Evolutionary conservation across 768 basidiomycete species (phyloP).

Genomic region (Amanita rimosa): DNA sequence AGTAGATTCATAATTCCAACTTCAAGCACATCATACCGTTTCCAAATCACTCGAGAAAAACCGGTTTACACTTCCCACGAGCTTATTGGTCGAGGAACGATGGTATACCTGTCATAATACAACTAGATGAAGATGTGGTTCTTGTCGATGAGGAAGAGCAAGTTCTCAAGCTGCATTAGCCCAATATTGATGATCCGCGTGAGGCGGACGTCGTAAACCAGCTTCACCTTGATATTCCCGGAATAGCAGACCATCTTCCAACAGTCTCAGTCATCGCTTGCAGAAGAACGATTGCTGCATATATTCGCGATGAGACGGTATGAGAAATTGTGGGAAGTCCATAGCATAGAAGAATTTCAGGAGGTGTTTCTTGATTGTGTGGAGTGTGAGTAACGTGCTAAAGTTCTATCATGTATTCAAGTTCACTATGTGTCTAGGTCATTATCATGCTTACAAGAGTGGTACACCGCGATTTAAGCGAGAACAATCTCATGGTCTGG

Average conservation of each 20-base stretch:
- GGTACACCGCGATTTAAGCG: slow-evolving; percentile 21
- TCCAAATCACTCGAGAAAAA: slow-evolving; percentile 1
- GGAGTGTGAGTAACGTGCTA: slow-evolving; percentile 1
- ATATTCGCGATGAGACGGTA: slow-evolving; percentile 5
- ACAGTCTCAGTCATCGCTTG: background rate
- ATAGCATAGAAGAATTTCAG: slow-evolving; percentile 6
- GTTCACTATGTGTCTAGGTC: slow-evolving; percentile 9
- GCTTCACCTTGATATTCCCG: slow-evolving; percentile 1
- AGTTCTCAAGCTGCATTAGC: slow-evolving; percentile 6
- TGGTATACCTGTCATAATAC: slow-evolving; percentile 2
- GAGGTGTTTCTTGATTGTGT: slow-evolving; percentile 8
- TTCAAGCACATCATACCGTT: background rate
- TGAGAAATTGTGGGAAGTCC: slow-evolving; percentile 5
- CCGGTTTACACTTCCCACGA: slow-evolving; percentile 2
- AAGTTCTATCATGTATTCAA: background rate
- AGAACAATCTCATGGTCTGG: slow-evolving; percentile 19
- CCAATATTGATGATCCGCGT: background rate
- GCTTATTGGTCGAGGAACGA: slow-evolving; percentile 6
- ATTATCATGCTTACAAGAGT: slow-evolving; percentile 11
- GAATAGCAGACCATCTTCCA: slow-evolving; percentile 3
- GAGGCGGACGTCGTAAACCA: slow-evolving; percentile 3
- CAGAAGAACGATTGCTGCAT: slow-evolving; percentile 3
- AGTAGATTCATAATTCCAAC: background rate
- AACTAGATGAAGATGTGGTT: slow-evolving; percentile 2
- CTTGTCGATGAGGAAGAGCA: slow-evolving; percentile 2